Evolutionary conservation across 768 basidiomycete species (phyloP).

Genomic region (Filobasidium wieringae): DNA sequence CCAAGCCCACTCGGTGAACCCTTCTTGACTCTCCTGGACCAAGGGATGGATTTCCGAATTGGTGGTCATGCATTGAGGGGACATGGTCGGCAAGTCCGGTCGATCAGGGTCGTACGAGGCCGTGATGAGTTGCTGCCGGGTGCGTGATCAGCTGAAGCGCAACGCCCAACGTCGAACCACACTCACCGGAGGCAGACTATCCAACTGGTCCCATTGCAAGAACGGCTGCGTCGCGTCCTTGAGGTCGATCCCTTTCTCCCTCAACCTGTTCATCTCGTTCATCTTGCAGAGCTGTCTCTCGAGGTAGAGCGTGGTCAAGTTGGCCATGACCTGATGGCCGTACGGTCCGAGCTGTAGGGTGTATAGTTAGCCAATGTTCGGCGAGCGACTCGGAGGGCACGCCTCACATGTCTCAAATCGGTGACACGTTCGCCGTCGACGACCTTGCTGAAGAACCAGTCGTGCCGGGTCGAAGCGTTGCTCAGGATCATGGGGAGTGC

Average conservation of each 20-base stretch:
- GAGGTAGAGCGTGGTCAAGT: slow-evolving; percentile 6
- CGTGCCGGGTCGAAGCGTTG: slow-evolving; percentile 3
- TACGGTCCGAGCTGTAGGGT: not conserved
- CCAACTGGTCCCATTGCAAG: not conserved
- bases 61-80: slow-evolving; percentile 3
- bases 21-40: not conserved
- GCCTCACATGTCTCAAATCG: slow-evolving; percentile 20
- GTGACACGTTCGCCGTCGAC: not conserved
- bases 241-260: not conserved
- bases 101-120: not conserved
- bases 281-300: slow-evolving; percentile 4
- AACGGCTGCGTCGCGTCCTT: not conserved
- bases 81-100: not conserved
- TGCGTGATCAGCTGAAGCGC: too few species aligned
- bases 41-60: not conserved
- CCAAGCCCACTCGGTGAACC: slow-evolving; percentile 2
- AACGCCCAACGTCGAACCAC: too few species aligned
- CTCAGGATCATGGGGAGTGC: slow-evolving; percentile 22
- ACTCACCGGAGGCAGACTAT: not conserved
- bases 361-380: not conserved
- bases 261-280: not conserved
- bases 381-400: slow-evolving; percentile 6
- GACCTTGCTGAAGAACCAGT: not conserved
- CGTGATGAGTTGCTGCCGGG: too few species aligned
- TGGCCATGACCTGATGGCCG: slow-evolving; percentile 1